phyloP scores from a whole-genome alignment of 2,329 filamentous ascomycete genomes.

The Camillea tinctor region DNA sequence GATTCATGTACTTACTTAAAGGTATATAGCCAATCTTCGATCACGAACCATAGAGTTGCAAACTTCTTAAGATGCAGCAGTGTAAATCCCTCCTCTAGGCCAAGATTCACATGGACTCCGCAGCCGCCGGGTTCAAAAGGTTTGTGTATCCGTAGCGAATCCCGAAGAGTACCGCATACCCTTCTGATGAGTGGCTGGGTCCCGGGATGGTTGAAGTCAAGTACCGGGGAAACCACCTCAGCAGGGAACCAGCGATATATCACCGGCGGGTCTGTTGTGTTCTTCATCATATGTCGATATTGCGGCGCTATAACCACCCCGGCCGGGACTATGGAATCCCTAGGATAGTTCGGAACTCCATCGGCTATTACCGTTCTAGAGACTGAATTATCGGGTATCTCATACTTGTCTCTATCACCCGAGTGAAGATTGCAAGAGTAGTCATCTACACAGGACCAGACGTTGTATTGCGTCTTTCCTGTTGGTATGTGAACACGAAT shows the following conservation, averaged over 20 bases:
- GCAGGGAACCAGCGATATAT: slow-evolving; percentile 18
- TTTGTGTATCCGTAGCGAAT: slow-evolving; percentile 23
- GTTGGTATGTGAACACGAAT: neutral
- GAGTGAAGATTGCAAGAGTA: neutral
- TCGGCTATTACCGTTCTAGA: neutral
- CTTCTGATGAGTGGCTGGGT: slow-evolving; percentile 5
- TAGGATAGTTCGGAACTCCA: neutral
- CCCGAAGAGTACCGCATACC: slow-evolving; percentile 15
- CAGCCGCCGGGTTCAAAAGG: neutral
- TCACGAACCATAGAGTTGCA: slow-evolving; percentile 16
- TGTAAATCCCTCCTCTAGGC: slow-evolving; percentile 19
- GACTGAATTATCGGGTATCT: neutral
- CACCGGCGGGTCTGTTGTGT: neutral
- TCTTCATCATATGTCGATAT: neutral
- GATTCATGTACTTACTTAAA: slow-evolving; percentile 15
- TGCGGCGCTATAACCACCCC: no score
- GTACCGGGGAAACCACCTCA: slow-evolving; percentile 18
- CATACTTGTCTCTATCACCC: neutral
- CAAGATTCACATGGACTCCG: slow-evolving; percentile 24
- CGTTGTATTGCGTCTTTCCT: neutral
- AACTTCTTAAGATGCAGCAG: slow-evolving; percentile 25
- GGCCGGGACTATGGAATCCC: neutral
- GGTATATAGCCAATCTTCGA: slow-evolving; percentile 16
- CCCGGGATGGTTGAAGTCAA: slow-evolving; percentile 14
- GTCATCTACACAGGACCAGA: neutral